Conservation (phyloP, 179 eudicot species). For the Spergularia azorica region DNA sequence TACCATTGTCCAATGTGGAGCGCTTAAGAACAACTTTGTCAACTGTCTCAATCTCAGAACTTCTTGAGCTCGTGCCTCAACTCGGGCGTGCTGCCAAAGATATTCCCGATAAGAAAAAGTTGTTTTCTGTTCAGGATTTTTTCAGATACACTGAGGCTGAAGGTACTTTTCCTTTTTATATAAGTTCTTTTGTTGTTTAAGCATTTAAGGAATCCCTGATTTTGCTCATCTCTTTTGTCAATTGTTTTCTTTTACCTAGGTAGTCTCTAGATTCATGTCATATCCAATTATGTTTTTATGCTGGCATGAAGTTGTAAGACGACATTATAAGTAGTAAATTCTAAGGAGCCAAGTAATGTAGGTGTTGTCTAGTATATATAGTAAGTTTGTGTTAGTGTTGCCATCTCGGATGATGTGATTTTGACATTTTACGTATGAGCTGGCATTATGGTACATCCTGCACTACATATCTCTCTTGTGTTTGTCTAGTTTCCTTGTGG, state of each 20-base stretch:
- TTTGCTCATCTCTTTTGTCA: background rate
- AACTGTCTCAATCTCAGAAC: constrained; percentile 80
- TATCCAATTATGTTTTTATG: background rate
- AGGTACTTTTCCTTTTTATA: constrained; percentile 46
- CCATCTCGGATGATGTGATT: no score
- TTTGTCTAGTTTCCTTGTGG: background rate
- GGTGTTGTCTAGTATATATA: no score
- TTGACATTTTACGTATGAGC: no score
- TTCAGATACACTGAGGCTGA: constrained; percentile 95
- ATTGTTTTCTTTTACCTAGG: background rate
- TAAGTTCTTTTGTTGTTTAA: background rate
- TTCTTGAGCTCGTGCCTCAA: constrained; percentile 81
- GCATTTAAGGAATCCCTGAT: background rate
- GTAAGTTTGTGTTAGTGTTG: no score
- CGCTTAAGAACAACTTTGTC: constrained; percentile 81
- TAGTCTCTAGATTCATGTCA: background rate
- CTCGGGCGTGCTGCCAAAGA: constrained; percentile 74
- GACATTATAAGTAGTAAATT: no score
- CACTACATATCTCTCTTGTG: background rate
- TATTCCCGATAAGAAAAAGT: constrained; percentile 92
- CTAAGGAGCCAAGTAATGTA: no score
- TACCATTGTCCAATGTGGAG: constrained; percentile 90
- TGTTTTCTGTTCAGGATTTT: constrained; percentile 93
- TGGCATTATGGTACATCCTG: no score
- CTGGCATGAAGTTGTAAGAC: background rate